Evolutionary conservation across 2,329 filamentous ascomycete genomes (phyloP), one percentile per base, ranked within the genome.

Genomic region (Pezicula rhizophila): DNA sequence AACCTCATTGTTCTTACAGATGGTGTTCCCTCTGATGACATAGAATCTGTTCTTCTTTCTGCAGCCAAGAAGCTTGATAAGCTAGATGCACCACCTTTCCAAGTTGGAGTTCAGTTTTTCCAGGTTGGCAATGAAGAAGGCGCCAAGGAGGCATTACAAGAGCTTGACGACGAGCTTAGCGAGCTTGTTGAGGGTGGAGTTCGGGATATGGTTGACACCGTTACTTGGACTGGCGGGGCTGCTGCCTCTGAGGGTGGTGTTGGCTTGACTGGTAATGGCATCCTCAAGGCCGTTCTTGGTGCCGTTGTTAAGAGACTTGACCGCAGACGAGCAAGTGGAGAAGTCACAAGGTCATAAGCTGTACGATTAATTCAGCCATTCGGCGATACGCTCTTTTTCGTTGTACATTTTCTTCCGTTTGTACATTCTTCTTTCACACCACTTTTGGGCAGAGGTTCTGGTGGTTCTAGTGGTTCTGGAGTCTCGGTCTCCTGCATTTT

Each of bases 1-100:
- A 96, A 96, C 63, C 77, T 97, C 65, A 96, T 97, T 59, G 84
- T 95, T 53, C 87, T 97, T 61, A 97, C 93, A 0, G 92, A 97
- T 64, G 93, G 93, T 5, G 80, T 75, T 37, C 83, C 93, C 1
- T 82, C 76, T 1, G 90, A 96, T 64, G 88, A 95, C 55, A 82
- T 86, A 0, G 86, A 91, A 65, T 74, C 73, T 7, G 74, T 83
- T 23, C 81, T 97, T 42, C 71, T 88, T 37, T 66, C 69, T 3
- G 74, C 79, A 1, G 92, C 90, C 0, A 76, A 76, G 65, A 82
- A 80, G 61, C 78, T 97, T 28, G 85, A 93, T 60, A 68, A 68
- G 45, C 65, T 86, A 7, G 76, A 83, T 8, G 89, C 89, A 0
- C 81, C 85, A 4, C 76, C 83, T 1, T 87, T 87, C 74, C 93